Evolutionary conservation across 2,329 filamentous ascomycete genomes (phyloP), one percentile per base, ranked within the genome.

Genomic region (Colletotrichum sp.): DNA sequence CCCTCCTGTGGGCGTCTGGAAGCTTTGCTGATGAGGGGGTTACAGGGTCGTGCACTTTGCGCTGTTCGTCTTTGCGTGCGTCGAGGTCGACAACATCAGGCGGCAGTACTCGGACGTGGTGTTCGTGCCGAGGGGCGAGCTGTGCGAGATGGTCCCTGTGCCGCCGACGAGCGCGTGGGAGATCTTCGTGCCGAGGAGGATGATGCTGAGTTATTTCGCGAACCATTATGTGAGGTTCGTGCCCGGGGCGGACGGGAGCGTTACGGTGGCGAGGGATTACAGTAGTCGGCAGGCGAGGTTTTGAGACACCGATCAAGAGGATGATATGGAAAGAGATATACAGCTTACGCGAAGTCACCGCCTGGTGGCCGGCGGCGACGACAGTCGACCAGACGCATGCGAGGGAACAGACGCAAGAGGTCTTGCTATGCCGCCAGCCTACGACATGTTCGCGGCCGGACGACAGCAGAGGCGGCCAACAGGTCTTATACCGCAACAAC

Each of bases 171-270:
- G 69, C 34, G 69, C 76, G 63, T 62, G 48, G 69, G 76, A 77
- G 52, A 60, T 76, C 8, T 73, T 78, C 30, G 34, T 55, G 8
- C 64, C 72, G 39, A 48, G 65, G 59, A 68, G 44, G 76, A 62
- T 78, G 66, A 57, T 28, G 36, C 64, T 77, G 3, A 75, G 72
- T 4, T 77, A 68, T 26, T 77, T 75, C 24, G 77, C 76, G 44
- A 77, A 77, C 44, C 77, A 77, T 32, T 78, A 76, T 44, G 77
- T 78, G 32, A 66, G 77, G 8, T 77, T 74, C 15, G 72, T 76
- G 52, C 67, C 76, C 7, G 72, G 66, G 2, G 76, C 66, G 32
- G 68, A 78, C 72, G 77, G 77, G 5, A 77, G 76, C 9, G 75
- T 76, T 2, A 74, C 69, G 16, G 64, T 78, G 30, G 75, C 76